Percentiles rank a stretch among this genome's conserved stretches.
Conservation (phyloP, 352 stramenopile genomes). For the Thraustochytrium sp. region DNA sequence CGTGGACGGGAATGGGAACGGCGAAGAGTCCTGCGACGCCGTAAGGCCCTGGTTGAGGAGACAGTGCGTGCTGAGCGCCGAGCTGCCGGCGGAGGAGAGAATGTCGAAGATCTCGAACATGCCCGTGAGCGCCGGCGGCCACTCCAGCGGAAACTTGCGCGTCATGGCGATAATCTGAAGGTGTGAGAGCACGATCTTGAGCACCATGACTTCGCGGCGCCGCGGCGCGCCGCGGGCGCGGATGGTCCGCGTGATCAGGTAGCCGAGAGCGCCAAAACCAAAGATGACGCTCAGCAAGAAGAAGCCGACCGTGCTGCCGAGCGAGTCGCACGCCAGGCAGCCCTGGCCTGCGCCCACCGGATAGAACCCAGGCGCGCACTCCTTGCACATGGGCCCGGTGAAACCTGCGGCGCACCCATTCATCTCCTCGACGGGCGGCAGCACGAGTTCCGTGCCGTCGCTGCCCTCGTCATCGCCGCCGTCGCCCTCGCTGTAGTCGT, state of each 20-base stretch:
- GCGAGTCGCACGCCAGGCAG: conserved; percentile 10
- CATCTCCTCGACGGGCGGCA: conserved; percentile 6
- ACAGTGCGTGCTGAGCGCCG: conserved; percentile 40
- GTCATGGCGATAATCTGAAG: conserved; percentile 36
- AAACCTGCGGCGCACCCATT: not conserved
- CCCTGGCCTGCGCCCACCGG: not conserved
- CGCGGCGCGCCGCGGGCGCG: conserved; percentile 8
- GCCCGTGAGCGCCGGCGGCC: not conserved
- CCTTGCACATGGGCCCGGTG: conserved; percentile 22
- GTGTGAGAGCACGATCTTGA: conserved; percentile 33
- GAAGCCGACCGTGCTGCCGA: not conserved
- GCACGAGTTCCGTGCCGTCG: not conserved
- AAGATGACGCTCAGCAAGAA: not conserved
- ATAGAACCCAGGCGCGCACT: conserved; percentile 36
- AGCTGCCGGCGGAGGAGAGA: conserved; percentile 20
- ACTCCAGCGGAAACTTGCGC: not conserved
- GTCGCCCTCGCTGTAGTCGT: not conserved
- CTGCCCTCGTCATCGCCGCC: not conserved
- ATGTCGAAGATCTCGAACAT: conserved; percentile 24
- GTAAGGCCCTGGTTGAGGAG: not conserved
- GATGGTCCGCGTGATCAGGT: conserved; percentile 25
- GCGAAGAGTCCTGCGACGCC: not conserved
- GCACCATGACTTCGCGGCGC: conserved; percentile 24
- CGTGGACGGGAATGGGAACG: not conserved
- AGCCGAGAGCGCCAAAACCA: not conserved